These are phyloP conservation scores for Closterium sp. DNA, from an alignment of 139 green algal species.

Conservation along the genomic window DNA sequence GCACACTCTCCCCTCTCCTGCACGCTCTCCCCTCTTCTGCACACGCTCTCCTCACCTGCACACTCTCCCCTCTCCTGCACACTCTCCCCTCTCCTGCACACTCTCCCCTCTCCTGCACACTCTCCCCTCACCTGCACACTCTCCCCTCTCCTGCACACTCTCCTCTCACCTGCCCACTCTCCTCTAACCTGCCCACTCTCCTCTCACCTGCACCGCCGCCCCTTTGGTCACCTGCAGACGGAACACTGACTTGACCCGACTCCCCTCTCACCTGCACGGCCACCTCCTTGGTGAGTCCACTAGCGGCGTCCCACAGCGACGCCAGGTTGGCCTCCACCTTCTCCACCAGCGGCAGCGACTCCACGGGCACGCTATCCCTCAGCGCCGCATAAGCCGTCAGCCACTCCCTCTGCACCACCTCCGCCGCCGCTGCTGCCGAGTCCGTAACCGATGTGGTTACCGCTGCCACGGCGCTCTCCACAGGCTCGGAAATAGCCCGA, in stretches of 20 bases:
- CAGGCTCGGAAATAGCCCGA: neutral
- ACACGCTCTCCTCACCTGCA: too few relatives aligned
- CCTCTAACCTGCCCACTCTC: too few relatives aligned
- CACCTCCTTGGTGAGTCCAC: neutral
- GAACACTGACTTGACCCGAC: neutral
- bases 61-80: too few relatives aligned
- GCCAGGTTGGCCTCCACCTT: neutral
- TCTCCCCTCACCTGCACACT: too few relatives aligned
- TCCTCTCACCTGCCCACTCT: neutral
- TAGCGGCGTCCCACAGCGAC: neutral
- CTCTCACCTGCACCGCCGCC: neutral
- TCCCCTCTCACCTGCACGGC: neutral
- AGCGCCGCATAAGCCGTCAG: too few relatives aligned
- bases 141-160: too few relatives aligned
- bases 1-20: too few relatives aligned
- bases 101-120: neutral
- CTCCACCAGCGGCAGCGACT: neutral
- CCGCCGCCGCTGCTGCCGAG: neutral
- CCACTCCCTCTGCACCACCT: too few relatives aligned
- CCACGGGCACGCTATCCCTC: neutral
- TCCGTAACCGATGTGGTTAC: neutral
- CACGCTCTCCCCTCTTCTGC: too few relatives aligned
- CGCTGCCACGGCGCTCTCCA: neutral
- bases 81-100: too few relatives aligned
- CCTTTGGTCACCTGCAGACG: too few relatives aligned